phyloP scores from a whole-genome alignment of 75 land plant species.

The Pseudotsuga menziesii region DNA sequence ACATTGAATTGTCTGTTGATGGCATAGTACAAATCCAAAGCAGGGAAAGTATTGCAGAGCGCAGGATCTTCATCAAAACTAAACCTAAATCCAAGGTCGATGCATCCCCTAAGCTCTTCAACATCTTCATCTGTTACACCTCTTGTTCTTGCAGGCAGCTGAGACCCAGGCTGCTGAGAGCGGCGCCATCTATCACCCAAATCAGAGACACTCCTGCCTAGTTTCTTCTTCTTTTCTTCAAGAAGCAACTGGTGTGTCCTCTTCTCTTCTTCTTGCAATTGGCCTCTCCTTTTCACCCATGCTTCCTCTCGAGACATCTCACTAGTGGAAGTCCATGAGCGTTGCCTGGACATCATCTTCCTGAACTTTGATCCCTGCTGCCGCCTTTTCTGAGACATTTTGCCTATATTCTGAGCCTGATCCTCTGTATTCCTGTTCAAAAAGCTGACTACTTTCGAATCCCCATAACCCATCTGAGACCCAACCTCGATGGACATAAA shows the following conservation, averaged over 20 bases:
- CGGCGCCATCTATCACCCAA: neutral
- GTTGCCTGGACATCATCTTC: neutral
- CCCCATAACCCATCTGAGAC: no score
- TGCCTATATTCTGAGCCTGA: no score
- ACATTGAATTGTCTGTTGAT: slow-evolving; percentile 15
- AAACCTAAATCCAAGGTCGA: slow-evolving; percentile 30
- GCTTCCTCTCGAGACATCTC: slow-evolving; percentile 4
- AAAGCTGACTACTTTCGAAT: no score
- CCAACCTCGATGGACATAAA: no score
- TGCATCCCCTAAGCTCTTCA: slow-evolving; percentile 33
- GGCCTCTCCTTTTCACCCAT: neutral
- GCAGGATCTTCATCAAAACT: slow-evolving; percentile 11
- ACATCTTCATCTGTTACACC: slow-evolving; percentile 24
- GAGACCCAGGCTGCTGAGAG: no score
- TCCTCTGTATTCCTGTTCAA: no score
- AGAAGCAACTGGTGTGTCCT: neutral
- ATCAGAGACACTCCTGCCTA: slow-evolving; percentile 3
- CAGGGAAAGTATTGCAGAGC: slow-evolving; percentile 28
- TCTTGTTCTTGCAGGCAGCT: no score
- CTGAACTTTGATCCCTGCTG: no score
- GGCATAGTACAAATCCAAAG: slow-evolving; percentile 33
- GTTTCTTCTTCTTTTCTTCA: neutral
- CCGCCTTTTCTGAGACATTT: no score
- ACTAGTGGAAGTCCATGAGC: neutral
- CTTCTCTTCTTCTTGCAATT: neutral